These are phyloP conservation scores for Xylaria hypoxylon DNA, from an alignment of 2,329 filamentous ascomycete species.

Conservation along the genomic window DNA sequence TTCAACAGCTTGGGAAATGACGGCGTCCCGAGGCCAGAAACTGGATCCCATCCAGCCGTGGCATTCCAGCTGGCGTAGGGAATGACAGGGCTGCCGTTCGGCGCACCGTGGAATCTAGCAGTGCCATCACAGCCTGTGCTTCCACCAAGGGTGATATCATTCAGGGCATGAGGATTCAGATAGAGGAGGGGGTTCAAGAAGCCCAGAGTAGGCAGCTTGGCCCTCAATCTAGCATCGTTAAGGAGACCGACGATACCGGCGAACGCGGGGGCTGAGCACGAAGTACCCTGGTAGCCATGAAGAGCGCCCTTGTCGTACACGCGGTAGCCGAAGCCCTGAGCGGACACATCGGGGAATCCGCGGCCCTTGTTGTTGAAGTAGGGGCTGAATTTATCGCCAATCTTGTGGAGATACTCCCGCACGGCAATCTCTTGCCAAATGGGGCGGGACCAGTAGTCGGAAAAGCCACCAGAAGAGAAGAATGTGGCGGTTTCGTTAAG, in stretches of 20 bases:
- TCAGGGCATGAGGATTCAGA: constrained; percentile 44
- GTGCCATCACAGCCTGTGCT: constrained; percentile 46
- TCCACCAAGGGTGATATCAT: constrained; percentile 50
- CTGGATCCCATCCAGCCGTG: constrained; percentile 52
- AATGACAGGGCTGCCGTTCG: constrained; percentile 43
- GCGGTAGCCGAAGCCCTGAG: constrained; percentile 57
- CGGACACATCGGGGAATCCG: constrained; percentile 65
- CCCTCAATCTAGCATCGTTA: constrained; percentile 64
- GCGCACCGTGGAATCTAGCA: constrained; percentile 40
- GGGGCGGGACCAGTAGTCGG: constrained; percentile 61
- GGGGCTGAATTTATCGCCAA: constrained; percentile 51
- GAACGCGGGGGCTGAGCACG: constrained; percentile 65
- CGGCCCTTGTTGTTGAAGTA: constrained; percentile 54
- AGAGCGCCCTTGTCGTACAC: constrained; percentile 54
- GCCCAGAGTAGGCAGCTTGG: constrained; percentile 57
- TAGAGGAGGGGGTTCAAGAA: constrained; percentile 65
- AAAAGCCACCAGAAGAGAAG: constrained; percentile 62
- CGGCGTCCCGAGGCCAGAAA: constrained; percentile 51
- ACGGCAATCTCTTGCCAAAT: constrained; percentile 60
- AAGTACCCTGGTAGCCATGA: constrained; percentile 47
- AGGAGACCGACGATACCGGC: constrained; percentile 67
- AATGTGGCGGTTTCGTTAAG: constrained; percentile 63
- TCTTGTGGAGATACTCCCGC: constrained; percentile 54
- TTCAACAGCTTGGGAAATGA: constrained; percentile 42
- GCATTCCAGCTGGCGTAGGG: constrained; percentile 43